phyloP scores from a whole-genome alignment of 2,329 filamentous ascomycete genomes.

The Chrysoporthe austroafricana region DNA sequence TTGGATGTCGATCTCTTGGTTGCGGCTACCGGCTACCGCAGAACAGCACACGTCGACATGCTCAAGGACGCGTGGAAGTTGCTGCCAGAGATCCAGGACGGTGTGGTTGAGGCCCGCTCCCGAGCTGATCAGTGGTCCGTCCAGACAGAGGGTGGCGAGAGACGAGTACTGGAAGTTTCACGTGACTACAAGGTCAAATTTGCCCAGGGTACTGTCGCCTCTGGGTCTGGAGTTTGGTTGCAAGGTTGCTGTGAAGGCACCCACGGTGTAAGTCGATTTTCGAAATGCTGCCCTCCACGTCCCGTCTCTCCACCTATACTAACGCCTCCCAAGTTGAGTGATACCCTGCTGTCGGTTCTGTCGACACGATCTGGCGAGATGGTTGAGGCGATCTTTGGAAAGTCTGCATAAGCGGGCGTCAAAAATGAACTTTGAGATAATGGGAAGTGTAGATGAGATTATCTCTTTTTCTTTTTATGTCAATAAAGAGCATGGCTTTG shows the following conservation, averaged over 20 bases:
- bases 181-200: constrained; percentile 82
- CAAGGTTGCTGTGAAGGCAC: constrained; percentile 94
- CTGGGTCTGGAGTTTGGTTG: constrained; percentile 81
- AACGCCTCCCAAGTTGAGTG: constrained; percentile 63
- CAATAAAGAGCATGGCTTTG: constrained; percentile 2
- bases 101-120: constrained; percentile 28
- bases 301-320: constrained; percentile 26
- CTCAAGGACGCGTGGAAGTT: constrained; percentile 69
- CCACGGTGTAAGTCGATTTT: constrained; percentile 73
- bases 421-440: not conserved
- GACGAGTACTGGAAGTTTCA: constrained; percentile 65
- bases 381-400: constrained; percentile 72
- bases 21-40: constrained; percentile 83
- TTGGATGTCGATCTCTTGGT: constrained; percentile 81
- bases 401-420: constrained; percentile 25
- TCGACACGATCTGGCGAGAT: constrained; percentile 78
- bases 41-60: constrained; percentile 78
- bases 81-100: constrained; percentile 54
- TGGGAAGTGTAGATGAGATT: not conserved
- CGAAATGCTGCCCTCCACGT: not conserved
- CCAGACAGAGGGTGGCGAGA: constrained; percentile 27
- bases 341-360: constrained; percentile 80
- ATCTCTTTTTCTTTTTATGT: not conserved
- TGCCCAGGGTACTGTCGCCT: constrained; percentile 66
- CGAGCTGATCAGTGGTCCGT: constrained; percentile 25